These are phyloP conservation scores for Paulownia fortunei DNA, from an alignment of 257 asterid species.

Conservation along the genomic window DNA sequence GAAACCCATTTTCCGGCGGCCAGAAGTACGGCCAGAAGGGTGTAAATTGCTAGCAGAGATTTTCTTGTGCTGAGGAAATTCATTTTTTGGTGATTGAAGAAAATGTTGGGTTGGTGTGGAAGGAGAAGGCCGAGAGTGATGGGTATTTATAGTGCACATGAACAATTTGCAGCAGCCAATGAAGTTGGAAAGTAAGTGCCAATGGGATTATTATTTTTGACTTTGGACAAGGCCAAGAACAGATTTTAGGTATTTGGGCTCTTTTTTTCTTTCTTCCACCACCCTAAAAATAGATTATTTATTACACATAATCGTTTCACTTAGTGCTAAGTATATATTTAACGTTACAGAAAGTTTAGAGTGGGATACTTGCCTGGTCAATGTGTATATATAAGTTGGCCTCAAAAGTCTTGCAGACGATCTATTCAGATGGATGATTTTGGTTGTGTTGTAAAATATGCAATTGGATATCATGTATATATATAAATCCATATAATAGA, in stretches of 20 bases:
- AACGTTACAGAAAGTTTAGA: no score
- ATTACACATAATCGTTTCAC: no score
- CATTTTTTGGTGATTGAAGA: background rate
- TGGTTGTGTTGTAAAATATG: no score
- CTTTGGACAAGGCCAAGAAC: background rate
- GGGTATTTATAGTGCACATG: constrained; percentile 24
- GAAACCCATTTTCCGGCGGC: constrained; percentile 13
- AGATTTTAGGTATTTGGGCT: no score
- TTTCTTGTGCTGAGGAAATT: background rate
- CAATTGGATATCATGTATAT: no score
- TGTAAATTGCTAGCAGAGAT: background rate
- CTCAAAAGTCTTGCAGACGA: no score
- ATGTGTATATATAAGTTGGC: no score
- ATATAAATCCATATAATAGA: no score
- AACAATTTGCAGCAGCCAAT: no score
- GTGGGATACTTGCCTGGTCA: no score
- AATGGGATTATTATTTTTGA: background rate
- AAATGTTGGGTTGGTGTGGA: constrained; percentile 5
- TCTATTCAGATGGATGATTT: no score
- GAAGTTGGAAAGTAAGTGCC: background rate
- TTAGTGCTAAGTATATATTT: no score
- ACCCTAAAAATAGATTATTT: background rate
- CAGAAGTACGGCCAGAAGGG: constrained; percentile 10
- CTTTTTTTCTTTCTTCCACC: background rate
- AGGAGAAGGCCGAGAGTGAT: background rate